phyloP scores from a whole-genome alignment of 768 basidiomycete genomes.

The Phylloporus sp. region DNA sequence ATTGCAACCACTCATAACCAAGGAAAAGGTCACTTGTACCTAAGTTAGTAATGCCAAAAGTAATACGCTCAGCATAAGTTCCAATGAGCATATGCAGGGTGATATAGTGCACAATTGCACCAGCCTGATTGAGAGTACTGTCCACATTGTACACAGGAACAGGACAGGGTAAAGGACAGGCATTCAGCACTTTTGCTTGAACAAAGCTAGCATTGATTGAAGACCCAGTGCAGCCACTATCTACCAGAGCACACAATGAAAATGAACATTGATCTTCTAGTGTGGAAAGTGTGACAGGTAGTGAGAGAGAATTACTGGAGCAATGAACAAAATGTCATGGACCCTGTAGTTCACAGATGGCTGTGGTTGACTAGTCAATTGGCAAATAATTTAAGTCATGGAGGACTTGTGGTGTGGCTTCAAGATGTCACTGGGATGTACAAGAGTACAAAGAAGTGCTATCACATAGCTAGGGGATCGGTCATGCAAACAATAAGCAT shows the following conservation, averaged over 20 bases:
- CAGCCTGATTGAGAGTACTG: conserved; percentile 9
- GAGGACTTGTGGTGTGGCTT: background rate
- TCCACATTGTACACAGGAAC: conserved; percentile 20
- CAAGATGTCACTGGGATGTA: background rate
- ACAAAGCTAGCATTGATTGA: conserved; percentile 16
- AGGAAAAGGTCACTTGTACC: conserved; percentile 6
- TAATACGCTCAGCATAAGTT: background rate
- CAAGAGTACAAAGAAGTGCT: background rate
- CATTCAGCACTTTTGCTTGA: conserved; percentile 1
- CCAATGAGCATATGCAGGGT: background rate
- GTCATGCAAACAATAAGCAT: background rate
- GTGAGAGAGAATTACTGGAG: background rate
- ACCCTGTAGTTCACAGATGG: conserved; percentile 4
- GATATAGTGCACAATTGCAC: conserved; percentile 10
- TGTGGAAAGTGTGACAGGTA: background rate
- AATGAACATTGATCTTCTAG: background rate
- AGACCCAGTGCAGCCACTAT: conserved; percentile 22
- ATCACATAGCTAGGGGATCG: background rate
- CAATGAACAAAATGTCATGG: conserved; percentile 2
- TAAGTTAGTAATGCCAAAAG: background rate
- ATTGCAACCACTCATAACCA: conserved; percentile 1
- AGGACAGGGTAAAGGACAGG: background rate
- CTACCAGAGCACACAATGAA: conserved; percentile 2
- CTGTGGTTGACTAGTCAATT: background rate
- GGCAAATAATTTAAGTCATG: background rate